Percentiles rank a stretch among this genome's conserved stretches.
phyloP scores from a whole-genome alignment of 177 flowering plant species.

The Vitis hybrid region DNA sequence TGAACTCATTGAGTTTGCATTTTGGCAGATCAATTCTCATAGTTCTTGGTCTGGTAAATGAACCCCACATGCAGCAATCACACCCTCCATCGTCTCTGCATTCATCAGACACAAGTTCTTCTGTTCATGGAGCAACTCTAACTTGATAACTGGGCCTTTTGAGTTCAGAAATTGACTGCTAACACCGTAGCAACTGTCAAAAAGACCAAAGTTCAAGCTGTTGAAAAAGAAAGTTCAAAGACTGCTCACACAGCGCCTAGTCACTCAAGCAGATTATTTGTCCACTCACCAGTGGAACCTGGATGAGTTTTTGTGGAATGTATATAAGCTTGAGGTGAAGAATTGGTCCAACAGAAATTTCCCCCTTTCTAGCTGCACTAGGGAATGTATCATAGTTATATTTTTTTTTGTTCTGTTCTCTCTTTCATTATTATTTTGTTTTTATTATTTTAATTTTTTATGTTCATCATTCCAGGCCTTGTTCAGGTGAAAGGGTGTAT shows the following conservation, averaged over 20 bases:
- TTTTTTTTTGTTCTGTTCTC: neutral
- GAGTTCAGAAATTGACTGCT: neutral
- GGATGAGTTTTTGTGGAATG: too few relatives aligned
- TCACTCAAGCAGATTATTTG: neutral
- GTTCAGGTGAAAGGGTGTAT: too few relatives aligned
- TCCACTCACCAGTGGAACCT: too few relatives aligned
- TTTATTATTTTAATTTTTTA: neutral
- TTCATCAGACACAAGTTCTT: constrained; percentile 56
- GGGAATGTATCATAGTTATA: constrained; percentile 21
- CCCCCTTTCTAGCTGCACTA: neutral
- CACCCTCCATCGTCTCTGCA: constrained; percentile 39
- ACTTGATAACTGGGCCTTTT: constrained; percentile 31
- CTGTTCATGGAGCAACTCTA: constrained; percentile 57
- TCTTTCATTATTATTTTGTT: neutral
- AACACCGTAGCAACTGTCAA: neutral
- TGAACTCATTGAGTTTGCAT: neutral
- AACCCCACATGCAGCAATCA: constrained; percentile 40
- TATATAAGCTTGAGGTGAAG: too few relatives aligned
- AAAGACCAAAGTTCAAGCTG: neutral
- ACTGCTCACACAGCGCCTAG: neutral
- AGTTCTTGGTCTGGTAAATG: constrained; percentile 66
- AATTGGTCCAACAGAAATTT: too few relatives aligned
- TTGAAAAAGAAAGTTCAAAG: neutral
- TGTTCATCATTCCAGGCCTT: neutral
- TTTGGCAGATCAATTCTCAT: constrained; percentile 55